Percentiles rank a stretch among this genome's conserved stretches.
Evolutionary conservation across 1,139 yeast genomes (phyloP).

Genomic region (Yamadazyma taylorii): DNA sequence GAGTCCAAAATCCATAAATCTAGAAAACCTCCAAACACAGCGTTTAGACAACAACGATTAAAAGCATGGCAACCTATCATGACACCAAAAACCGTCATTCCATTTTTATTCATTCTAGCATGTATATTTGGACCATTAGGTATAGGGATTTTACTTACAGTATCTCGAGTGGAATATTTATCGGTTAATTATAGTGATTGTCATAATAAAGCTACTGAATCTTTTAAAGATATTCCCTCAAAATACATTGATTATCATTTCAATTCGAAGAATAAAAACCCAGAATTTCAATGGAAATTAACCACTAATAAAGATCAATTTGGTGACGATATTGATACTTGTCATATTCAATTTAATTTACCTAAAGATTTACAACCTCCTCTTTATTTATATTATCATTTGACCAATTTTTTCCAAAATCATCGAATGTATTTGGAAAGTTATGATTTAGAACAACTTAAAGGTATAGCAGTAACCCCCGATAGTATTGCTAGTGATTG

Average conservation of each 20-base stretch:
- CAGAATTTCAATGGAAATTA: slow-evolving; percentile 57
- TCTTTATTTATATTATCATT: slow-evolving; percentile 63
- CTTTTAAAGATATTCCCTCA: slow-evolving; percentile 47
- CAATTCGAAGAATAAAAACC: slow-evolving; percentile 37
- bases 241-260: slow-evolving; percentile 58
- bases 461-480: slow-evolving; percentile 56
- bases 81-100: slow-evolving; percentile 75
- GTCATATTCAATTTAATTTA: slow-evolving; percentile 58
- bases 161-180: slow-evolving; percentile 59
- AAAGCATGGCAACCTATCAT: slow-evolving; percentile 85
- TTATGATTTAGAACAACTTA: slow-evolving; percentile 62
- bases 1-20: slow-evolving; percentile 44
- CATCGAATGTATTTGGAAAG: slow-evolving; percentile 77
- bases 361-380: slow-evolving; percentile 62
- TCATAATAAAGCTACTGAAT: slow-evolving; percentile 33
- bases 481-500: slow-evolving; percentile 54
- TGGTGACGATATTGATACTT: slow-evolving; percentile 41
- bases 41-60: slow-evolving; percentile 70
- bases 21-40: slow-evolving; percentile 74
- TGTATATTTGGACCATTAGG: slow-evolving; percentile 77
- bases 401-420: slow-evolving; percentile 75
- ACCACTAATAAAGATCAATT: slow-evolving; percentile 31
- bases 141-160: slow-evolving; percentile 59
- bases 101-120: slow-evolving; percentile 59
- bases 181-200: slow-evolving; percentile 63